Conservation (phyloP, 164 flowering plant genomes). For the Piper longum region DNA sequence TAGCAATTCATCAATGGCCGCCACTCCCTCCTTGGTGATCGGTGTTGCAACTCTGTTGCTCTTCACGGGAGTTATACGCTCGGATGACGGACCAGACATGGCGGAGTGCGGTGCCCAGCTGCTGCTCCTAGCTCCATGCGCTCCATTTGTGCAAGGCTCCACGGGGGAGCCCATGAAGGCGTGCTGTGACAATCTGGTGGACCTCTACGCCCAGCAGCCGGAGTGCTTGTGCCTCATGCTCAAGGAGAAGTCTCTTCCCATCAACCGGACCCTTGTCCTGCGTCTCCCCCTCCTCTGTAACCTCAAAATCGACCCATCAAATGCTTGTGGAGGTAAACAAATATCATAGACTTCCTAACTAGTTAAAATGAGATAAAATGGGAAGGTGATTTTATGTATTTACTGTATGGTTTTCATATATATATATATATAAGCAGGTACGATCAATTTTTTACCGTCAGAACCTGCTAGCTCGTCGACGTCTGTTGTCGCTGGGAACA, state of each 20-base stretch:
- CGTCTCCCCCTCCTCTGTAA: constrained; percentile 53
- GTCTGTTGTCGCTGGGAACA: too few species aligned
- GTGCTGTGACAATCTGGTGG: constrained; percentile 48
- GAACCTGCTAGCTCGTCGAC: too few species aligned
- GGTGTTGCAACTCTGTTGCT: too few species aligned
- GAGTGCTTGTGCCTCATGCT: constrained; percentile 57
- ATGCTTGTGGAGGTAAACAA: constrained; percentile 38
- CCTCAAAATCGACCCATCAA: constrained; percentile 17
- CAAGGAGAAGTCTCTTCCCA: constrained; percentile 33
- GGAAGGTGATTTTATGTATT: too few species aligned
- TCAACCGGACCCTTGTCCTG: constrained; percentile 50
- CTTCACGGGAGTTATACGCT: background rate
- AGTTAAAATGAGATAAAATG: too few species aligned
- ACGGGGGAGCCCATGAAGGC: constrained; percentile 18
- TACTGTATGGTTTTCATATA: too few species aligned
- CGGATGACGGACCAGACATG: constrained; percentile 13
- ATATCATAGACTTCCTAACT: too few species aligned
- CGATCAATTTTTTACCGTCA: too few species aligned
- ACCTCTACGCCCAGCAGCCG: constrained; percentile 27
- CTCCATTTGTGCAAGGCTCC: constrained; percentile 55
- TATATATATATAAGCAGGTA: too few species aligned
- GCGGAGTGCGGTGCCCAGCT: constrained; percentile 29
- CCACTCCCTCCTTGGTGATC: too few species aligned
- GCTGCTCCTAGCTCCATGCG: constrained; percentile 39
- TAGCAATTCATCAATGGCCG: too few species aligned